Conservation (phyloP, 495 filamentous ascomycete genomes). For the Penicillium cataractarum region DNA sequence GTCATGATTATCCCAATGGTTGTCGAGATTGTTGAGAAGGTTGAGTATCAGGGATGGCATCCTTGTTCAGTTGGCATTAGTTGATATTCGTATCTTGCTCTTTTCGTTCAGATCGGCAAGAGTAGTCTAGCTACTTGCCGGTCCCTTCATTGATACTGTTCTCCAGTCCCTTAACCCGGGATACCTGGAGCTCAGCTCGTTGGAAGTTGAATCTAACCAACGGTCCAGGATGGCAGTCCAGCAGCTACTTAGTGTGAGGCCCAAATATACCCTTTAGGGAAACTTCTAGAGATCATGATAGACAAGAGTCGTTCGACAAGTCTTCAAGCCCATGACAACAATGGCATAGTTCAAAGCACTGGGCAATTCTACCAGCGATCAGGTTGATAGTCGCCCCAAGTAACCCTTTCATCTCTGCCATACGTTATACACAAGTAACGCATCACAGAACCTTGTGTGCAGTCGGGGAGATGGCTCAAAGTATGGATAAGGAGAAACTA, state of each 20-base stretch:
- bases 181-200: conserved; percentile 15
- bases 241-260: conserved; percentile 14
- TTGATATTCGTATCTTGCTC: neutral
- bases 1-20: neutral
- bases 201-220: conserved; percentile 22
- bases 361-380: conserved; percentile 18
- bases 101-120: conserved; percentile 6
- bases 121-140: neutral
- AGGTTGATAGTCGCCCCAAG: conserved; percentile 21
- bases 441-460: conserved; percentile 28
- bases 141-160: neutral
- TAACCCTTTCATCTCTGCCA: conserved; percentile 27
- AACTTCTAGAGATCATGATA: neutral
- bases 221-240: conserved; percentile 20
- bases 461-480: conserved; percentile 6
- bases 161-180: neutral
- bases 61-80: conserved; percentile 8
- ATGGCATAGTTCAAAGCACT: conserved; percentile 5
- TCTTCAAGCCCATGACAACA: neutral
- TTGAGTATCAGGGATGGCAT: neutral
- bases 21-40: too few relatives aligned
- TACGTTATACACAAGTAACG: conserved; percentile 27
- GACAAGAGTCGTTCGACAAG: neutral
- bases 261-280: neutral
- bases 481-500: conserved; percentile 7